A percentile compares a stretch with the other conserved stretches of the same genome.
phyloP scores from a whole-genome alignment of 345 rosid genomes.

The Eucalyptus cladocalyx region DNA sequence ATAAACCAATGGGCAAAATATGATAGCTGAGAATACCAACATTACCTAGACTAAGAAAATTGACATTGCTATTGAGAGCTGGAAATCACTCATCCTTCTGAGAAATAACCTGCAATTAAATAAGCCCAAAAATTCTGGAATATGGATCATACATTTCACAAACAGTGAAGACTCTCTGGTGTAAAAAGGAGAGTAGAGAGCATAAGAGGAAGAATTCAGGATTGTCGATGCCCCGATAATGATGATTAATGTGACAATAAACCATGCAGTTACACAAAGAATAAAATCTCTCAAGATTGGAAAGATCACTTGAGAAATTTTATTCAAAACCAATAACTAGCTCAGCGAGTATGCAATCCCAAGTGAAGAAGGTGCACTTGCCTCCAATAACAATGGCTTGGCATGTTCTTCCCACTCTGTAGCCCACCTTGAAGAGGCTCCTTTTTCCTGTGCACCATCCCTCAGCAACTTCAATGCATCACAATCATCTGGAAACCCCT shows the following conservation, averaged over 20 bases:
- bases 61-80: background rate
- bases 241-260: background rate
- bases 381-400: slow-evolving; percentile 57
- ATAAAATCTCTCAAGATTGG: background rate
- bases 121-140: background rate
- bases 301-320: background rate
- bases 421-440: slow-evolving; percentile 72
- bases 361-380: background rate
- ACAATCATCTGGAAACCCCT: slow-evolving; percentile 71
- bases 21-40: background rate
- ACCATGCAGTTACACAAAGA: background rate
- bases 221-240: background rate
- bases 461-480: slow-evolving; percentile 43
- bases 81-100: background rate
- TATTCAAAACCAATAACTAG: background rate
- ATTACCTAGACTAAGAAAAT: background rate
- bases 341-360: background rate
- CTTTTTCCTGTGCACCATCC: slow-evolving; percentile 52
- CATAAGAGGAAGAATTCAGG: background rate
- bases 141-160: background rate
- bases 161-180: background rate
- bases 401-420: slow-evolving; percentile 94
- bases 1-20: background rate
- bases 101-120: slow-evolving; percentile 1
- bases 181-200: background rate